Base-by-base conservation (phyloP, 176 grass and related monocot species). In the Oryza officinalis region DNA sequence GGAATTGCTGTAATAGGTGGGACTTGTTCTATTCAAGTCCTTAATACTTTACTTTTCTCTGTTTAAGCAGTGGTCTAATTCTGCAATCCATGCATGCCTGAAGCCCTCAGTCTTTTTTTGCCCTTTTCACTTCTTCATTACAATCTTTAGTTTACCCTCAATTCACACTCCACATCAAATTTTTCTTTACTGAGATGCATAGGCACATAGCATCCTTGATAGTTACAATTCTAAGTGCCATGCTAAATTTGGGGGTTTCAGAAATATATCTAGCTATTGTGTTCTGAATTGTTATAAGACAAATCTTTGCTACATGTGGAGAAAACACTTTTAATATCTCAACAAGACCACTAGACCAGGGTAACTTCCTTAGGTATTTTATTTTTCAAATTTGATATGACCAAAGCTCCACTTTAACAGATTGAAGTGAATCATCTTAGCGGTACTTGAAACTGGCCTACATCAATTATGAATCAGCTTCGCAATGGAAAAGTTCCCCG, bases 391-490 rank as follows among this genome's bases (percentile, higher is more conserved):
- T n/a, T n/a, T n/a, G n/a, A n/a, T 80, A 60, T 74, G 47, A 63
- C 10, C 4, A 7, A 64, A 70, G 63, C 43, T 77, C 63, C 14
- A 75, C 50, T 65, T 81, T 44, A 72, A 33, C 80, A 81, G 79
- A 78, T 25, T 78, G 32, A 71, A 43, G 57, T 67, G 57, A 70
- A 81, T 44, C 40, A 59, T 75, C 12, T 9, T 54, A 80, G 63
- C 33, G 57, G 72, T 27, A 77, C 67, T 67, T 26, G 44, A 73
- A 76, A 45, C 23, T 10, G 79, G 20, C 73, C 31, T 71, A 77
- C 78, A 85, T 66, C 81, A 78, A 45, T 46, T 23, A 86, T 90
- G 88, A 72, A 77, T 73, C 32, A 27, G 59, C 61, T 86, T 82
- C n/a, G 64, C 66, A 67, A 14, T 13, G 73, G 72, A 72, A 81